Evolutionary conservation across 2,329 filamentous ascomycete genomes (phyloP), one percentile per base, ranked within the genome.

Genomic region (Pseudocercospora musae): DNA sequence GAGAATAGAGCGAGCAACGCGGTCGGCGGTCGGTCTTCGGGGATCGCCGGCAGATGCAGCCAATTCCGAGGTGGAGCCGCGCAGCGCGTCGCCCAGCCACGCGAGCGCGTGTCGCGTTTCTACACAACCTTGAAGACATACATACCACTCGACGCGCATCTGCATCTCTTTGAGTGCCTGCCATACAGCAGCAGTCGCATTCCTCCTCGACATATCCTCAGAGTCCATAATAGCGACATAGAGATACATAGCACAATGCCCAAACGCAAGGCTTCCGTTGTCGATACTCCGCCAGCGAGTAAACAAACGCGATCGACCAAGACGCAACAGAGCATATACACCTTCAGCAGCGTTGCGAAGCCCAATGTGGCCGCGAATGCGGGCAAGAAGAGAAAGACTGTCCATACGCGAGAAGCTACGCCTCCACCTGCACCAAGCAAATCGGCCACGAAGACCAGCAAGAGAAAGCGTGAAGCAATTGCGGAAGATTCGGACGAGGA

Each of bases 231-330:
- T 65, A 69, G 20, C 65, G 37, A 60, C 97, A 62, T 87, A 86
- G 67, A 96, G 87, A 60, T 85, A 65, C 29, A 58, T 15, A 23
- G n/a, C 57, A 67, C 48, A 48, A 74, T 72, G 70, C 66, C 71
- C 29, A 74, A 74, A 61, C 69, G 72, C 59, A 74, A 72, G 65
- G 64, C 65, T 57, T 62, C 62, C 27, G 62, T 62, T 8, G 40
- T 62, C 15, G 67, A 65, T 46, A 68, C 68, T 40, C 56, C 62
- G 23, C 46, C 58, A 13, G n/a, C 64, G 46, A 62, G 60, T 67
- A 69, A 70, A 70, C 70, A 72, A 63, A 68, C 65, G 21, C 63
- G 62, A 37, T 60, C 61, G 20, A 63, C 50, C 57, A 68, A 58
- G 44, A 60, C 62, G 18, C 63, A 62, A 55, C 61, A 64, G 59